Base-by-base conservation (phyloP, 2,329 filamentous ascomycete species). In the Cytospora piceae region DNA sequence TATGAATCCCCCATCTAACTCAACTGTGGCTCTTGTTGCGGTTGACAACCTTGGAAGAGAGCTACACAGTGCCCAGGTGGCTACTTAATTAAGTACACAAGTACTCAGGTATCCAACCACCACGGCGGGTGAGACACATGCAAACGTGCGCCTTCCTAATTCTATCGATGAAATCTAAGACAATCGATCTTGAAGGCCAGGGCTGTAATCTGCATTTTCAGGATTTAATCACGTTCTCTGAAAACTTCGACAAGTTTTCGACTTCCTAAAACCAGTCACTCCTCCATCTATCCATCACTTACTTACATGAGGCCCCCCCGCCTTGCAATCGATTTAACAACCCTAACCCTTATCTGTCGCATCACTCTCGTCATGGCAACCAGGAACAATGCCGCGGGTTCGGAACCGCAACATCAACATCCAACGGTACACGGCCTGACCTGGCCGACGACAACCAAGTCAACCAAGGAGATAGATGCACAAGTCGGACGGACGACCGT, bases 291-390 rank as follows among this genome's bases (percentile, higher is more conserved):
- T n/a, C 58, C 20, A 61, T 37, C 54, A 57, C 29, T 20, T 24
- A 60, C 51, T 29, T 29, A 60, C 24, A 60, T n/a, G 49, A 61
- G 52, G 12, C 42, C 42, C 42, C 42, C n/a, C 20, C 7, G 2
- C 7, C 8, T 11, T 22, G 8, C 20, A 22, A 3, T 46, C 27
- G 5, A 29, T 9, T n/a, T 2, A 46, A 22, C 4, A 5, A 63
- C 60, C 60, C 60, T 57, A 63, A 63, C 60, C 60, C 60, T 54
- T 20, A 15, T 14, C 12, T 4, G 32, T 49, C 31, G 17, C 60
- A 22, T 22, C 52, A 7, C n/a, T 11, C 27, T 37, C 34, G 53
- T 54, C 11, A 63, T 63, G 60, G 60, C 60, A 17, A 39, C 60
- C 22, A 31, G 22, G 39, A 63, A 51, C 31, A 22, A 8, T 14